Percentiles rank a stretch among this genome's conserved stretches.
These are phyloP conservation scores for Irpex sp. DNA, from an alignment of 1,284 basidiomycete species.

Conservation along the genomic window DNA sequence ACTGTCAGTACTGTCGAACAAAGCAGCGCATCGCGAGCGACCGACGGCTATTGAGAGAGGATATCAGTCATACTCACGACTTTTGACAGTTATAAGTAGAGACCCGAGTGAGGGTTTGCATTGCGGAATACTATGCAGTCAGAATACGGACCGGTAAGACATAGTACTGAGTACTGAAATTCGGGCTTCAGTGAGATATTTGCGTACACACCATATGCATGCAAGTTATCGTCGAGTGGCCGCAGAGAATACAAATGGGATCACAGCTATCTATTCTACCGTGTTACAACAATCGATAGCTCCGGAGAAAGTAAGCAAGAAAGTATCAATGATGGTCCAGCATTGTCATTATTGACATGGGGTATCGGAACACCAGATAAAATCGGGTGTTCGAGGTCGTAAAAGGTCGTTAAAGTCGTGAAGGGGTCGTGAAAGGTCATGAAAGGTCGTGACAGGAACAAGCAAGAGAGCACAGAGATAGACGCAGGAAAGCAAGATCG, in stretches of 20 bases:
- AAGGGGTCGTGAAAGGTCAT: conserved; percentile 4
- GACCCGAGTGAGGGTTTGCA: neutral
- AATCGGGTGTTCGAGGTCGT: neutral
- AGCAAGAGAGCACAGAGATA: neutral
- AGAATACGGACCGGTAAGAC: neutral
- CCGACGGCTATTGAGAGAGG: too few species aligned
- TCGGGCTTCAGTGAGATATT: too few species aligned
- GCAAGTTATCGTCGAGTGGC: neutral
- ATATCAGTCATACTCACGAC: too few species aligned
- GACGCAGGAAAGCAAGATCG: neutral
- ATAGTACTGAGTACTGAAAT: too few species aligned
- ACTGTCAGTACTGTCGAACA: too few species aligned
- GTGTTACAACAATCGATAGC: neutral
- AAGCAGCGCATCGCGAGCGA: too few species aligned
- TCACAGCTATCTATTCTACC: neutral
- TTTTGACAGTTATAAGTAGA: neutral
- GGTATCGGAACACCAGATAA: neutral
- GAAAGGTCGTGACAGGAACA: conserved; percentile 13
- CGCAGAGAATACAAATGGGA: neutral
- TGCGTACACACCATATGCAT: too few species aligned
- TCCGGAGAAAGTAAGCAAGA: neutral
- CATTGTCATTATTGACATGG: neutral
- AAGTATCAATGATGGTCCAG: neutral
- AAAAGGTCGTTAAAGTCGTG: neutral
- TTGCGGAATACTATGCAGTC: neutral